These are phyloP conservation scores for Lotmaria passim DNA, from an alignment of 208 protist species.

Conservation along the genomic window DNA sequence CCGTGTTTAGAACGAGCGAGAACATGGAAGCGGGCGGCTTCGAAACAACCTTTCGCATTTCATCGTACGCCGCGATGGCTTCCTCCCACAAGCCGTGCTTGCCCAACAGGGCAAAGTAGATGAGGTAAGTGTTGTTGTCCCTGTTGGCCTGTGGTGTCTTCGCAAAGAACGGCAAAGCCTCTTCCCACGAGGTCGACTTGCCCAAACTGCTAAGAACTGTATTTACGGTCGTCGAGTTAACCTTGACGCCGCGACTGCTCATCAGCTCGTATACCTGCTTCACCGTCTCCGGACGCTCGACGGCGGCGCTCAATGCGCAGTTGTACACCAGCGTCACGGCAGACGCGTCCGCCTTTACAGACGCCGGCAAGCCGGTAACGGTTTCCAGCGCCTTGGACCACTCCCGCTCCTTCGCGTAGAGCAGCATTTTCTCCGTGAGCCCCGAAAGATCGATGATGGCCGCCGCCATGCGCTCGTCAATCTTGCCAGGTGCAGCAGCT, in stretches of 20 bases:
- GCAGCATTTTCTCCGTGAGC: slow-evolving; percentile 81
- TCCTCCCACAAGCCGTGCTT: slow-evolving; percentile 73
- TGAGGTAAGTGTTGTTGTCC: slow-evolving; percentile 80
- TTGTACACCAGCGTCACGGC: slow-evolving; percentile 90
- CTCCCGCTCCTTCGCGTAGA: slow-evolving; percentile 77
- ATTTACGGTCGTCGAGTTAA: slow-evolving; percentile 84
- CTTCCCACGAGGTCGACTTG: slow-evolving; percentile 52
- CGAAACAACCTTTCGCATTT: slow-evolving; percentile 39
- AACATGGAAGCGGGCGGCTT: slow-evolving; percentile 74
- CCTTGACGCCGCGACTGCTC: slow-evolving; percentile 42
- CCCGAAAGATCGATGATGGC: slow-evolving; percentile 37
- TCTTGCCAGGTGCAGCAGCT: not conserved
- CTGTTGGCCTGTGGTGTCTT: slow-evolving; percentile 31
- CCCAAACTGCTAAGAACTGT: slow-evolving; percentile 78
- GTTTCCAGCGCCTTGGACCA: slow-evolving; percentile 70
- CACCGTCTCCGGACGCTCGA: slow-evolving; percentile 64
- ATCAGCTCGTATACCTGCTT: slow-evolving; percentile 56
- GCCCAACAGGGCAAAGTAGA: slow-evolving; percentile 78
- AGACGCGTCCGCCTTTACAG: slow-evolving; percentile 40
- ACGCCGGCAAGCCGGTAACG: slow-evolving; percentile 36
- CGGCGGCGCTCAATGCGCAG: slow-evolving; percentile 78
- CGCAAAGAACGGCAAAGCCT: slow-evolving; percentile 71
- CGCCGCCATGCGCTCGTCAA: not conserved
- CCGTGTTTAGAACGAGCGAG: slow-evolving; percentile 62
- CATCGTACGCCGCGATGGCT: slow-evolving; percentile 54